Evolutionary conservation across 2,329 filamentous ascomycete species (phyloP), one percentile per base, ranked within the genome.

Genomic region (Periconia sp.): DNA sequence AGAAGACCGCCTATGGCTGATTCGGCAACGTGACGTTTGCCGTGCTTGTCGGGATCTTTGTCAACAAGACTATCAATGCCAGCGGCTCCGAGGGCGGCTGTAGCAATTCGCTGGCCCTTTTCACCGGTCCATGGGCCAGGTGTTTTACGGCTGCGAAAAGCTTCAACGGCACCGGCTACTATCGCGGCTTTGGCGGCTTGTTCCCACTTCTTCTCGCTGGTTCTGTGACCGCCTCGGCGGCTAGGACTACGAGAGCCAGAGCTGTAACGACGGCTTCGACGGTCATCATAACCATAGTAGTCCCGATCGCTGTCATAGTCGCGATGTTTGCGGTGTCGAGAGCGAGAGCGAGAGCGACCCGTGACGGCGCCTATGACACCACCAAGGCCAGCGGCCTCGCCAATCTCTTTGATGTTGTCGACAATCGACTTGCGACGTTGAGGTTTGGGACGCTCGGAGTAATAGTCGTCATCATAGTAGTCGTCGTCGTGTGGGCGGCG

Each of bases 121-220:
- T 90, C 89, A 37, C 92, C 93, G 59, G 87, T 89, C 92, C 92
- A 97, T 42, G 88, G 85, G 50, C 93, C 93, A 2, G 91, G 89
- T 58, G 94, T 89, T 66, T 93, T 96, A 71, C 92, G 87, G 52
- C 92, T 87, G 57, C 91, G 88, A 81, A 96, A 96, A 41, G 93
- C 93, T 74, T 97, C 92, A 50, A 92, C 89, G 41, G 92, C 93
- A 64, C 92, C 93, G 30, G 93, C 92, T 45, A 96, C 84, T 40
- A 97, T 81, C 18, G 92, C 94, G 33, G 93, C 92, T 79, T 94
- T 93, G 71, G 92, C 91, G 33, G 92, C 92, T 75, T 96, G 91
- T 58, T 80, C 77, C 79, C 79, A 81, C 60, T 81, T 80, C 56
- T 74, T 72, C 61, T 92, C 86, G 45, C 91, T 84, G 64, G 90